These are phyloP conservation scores for Candida sojae DNA, from an alignment of 1,139 yeast species.

Conservation along the genomic window DNA sequence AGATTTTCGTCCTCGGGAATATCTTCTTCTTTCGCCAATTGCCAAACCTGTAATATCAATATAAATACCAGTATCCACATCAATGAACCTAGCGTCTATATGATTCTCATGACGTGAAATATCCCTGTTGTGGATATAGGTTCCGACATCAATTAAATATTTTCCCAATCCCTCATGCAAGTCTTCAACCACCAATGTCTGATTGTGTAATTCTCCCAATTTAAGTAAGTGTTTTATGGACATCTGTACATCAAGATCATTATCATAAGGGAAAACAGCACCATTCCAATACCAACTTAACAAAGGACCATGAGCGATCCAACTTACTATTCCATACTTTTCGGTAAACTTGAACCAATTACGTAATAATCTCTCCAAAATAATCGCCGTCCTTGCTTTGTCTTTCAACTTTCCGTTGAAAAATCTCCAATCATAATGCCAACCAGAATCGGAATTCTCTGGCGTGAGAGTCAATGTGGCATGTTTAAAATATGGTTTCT, in stretches of 20 bases:
- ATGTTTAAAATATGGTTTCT: slow-evolving; percentile 23
- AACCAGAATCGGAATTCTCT: slow-evolving; percentile 15
- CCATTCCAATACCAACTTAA: slow-evolving; percentile 67
- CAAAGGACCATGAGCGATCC: slow-evolving; percentile 65
- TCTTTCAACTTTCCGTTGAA: slow-evolving; percentile 21
- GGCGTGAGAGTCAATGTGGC: slow-evolving; percentile 16
- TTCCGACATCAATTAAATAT: slow-evolving; percentile 55
- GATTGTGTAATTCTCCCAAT: slow-evolving; percentile 46
- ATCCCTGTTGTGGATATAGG: slow-evolving; percentile 35
- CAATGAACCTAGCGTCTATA: slow-evolving; percentile 65
- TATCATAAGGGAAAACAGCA: slow-evolving; percentile 61
- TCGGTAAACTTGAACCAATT: slow-evolving; percentile 58
- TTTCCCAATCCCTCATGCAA: slow-evolving; percentile 42
- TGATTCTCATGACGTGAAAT: slow-evolving; percentile 46
- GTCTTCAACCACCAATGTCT: slow-evolving; percentile 50
- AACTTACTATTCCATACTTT: slow-evolving; percentile 43
- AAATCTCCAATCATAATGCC: slow-evolving; percentile 30
- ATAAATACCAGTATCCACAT: slow-evolving; percentile 54
- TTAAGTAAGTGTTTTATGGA: slow-evolving; percentile 42
- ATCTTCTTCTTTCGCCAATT: slow-evolving; percentile 24
- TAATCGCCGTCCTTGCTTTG: slow-evolving; percentile 28
- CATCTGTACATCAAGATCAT: slow-evolving; percentile 60
- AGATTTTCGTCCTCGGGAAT: slow-evolving; percentile 12
- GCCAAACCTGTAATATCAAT: slow-evolving; percentile 60
- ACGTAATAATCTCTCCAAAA: slow-evolving; percentile 36